These are phyloP conservation scores for Eimeria sp. DNA, from an alignment of 169 alveolate species.

Conservation along the genomic window DNA sequence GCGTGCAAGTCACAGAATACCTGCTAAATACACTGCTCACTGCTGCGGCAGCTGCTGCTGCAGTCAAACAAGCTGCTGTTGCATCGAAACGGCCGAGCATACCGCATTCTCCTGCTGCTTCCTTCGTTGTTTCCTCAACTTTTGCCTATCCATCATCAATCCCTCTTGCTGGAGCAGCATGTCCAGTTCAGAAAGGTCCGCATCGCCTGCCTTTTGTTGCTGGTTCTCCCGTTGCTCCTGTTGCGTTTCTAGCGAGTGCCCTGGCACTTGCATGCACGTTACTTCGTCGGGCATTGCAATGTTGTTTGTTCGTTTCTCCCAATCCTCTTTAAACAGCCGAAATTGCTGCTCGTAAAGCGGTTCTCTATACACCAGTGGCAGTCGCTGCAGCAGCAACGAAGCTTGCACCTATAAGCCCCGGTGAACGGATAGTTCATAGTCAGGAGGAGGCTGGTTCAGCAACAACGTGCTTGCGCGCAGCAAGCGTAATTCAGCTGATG, in stretches of 20 bases:
- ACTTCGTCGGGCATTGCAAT: conserved; percentile 71
- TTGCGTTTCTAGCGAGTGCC: conserved; percentile 80
- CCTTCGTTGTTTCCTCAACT: conserved; percentile 32
- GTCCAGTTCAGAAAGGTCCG: conserved; percentile 77
- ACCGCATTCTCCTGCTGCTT: conserved; percentile 62
- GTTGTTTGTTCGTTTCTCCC: conserved; percentile 73
- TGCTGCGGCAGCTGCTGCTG: background rate
- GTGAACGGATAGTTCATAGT: conserved; percentile 73
- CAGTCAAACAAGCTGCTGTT: background rate
- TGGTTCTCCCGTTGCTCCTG: conserved; percentile 66
- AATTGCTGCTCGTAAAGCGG: conserved; percentile 75
- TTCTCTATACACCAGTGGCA: conserved; percentile 83
- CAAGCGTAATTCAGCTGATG: conserved; percentile 41
- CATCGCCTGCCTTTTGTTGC: conserved; percentile 73
- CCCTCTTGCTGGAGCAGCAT: conserved; percentile 78
- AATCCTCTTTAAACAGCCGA: conserved; percentile 71
- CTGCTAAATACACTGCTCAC: background rate
- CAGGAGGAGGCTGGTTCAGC: conserved; percentile 70
- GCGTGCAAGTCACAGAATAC: background rate
- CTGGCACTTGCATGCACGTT: conserved; percentile 81
- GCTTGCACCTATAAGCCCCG: conserved; percentile 77
- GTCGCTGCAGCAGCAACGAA: conserved; percentile 82
- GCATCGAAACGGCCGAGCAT: background rate
- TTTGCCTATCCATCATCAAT: conserved; percentile 29
- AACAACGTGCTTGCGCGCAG: conserved; percentile 69